Base-by-base conservation (phyloP, 257 asterid genomes). In the Penstemon davidsonii region DNA sequence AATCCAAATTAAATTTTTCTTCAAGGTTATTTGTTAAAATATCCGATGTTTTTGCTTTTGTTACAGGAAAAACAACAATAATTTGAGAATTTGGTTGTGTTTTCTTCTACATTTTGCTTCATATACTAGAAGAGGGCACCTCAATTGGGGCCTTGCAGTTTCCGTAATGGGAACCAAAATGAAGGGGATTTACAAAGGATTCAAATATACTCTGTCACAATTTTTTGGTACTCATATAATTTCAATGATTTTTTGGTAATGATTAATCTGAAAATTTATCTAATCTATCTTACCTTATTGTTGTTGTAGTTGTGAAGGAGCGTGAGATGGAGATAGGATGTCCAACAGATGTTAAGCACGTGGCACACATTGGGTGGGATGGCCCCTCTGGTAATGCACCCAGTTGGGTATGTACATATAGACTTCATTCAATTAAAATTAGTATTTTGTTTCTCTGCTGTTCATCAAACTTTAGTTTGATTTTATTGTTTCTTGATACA, bases 321-420 rank as follows among this genome's bases (percentile, higher is more conserved):
- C 89, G 89, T 44, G 95, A 90, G 73, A 80, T 88, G 5, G 96
- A 90, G 75, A 90, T 90, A 67, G 97, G 97, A 53, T 80, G 58
- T 45, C 97, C 97, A 3, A 90, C 96, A 52, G 92, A 90, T 73
- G 97, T 88, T 72, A 88, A 90, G 81, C 97, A 90, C 78, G 90
- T 90, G 80, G 88, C 96, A 19, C 97, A 90, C 70, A 86, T 90
- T 73, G 97, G 97, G 49, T 90, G 97, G 96, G 97, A 90, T 69
- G 94, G 95, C 55, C 78, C 77, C 12, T 69, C 92, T 57, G 96
- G 95, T 40, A 73, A 71, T 68, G 92, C 97, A 0, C 97, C 97
- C 7, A 88, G 79, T 86, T 90, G 97, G 97, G 97, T 88, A 83
- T 62, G 94, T 60, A 33, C 46, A 2, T 43, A 52, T 13, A 4